Evolutionary conservation across 2,329 filamentous ascomycete genomes (phyloP), one percentile per base, ranked within the genome.

Genomic region (Talaromyces sp.): DNA sequence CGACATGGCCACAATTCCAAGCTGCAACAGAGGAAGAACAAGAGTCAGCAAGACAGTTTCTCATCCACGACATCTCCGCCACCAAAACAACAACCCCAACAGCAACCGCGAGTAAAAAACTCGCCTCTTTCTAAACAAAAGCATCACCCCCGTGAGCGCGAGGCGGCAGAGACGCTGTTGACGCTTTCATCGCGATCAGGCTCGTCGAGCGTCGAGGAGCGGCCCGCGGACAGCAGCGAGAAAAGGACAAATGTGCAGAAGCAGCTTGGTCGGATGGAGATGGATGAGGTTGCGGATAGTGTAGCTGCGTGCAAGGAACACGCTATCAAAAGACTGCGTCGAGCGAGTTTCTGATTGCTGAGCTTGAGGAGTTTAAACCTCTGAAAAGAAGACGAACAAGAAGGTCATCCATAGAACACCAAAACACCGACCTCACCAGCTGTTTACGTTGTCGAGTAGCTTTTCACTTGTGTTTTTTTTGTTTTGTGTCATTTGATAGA

Each of bases 261-360:
- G 5, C 46, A 26, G 19, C 46, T 10, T 19, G 43, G 43, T 3
- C 43, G n/a, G 43, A 48, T 19, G 43, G 43, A 19, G 24, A 24
- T 9, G 46, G 21, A 26, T 27, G 24, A 3, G 21, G 7, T 3
- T 51, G 14, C 6, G 27, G 10, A 26, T 29, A n/a, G 5, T 17
- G 17, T 12, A 7, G 21, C n/a, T 21, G 43, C 9, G 3, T 24
- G 38, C 17, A 27, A 48, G 32, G 54, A 24, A 19, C 53, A 54
- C 12, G 57, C 55, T 27, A 51, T 51, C 12, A 57, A 57, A 55
- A 46, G 59, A 26, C 17, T 61, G 38, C 48, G 59, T 17, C 56
- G 59, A n/a, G 59, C 54, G 14, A 63, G 56, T 21, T 54, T 61
- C 54, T 61, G 62, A 62, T 46, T 59, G 31, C 29, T 59, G 43